phyloP scores from a whole-genome alignment of 176 grass and related monocot species.

The Areca catechu region DNA sequence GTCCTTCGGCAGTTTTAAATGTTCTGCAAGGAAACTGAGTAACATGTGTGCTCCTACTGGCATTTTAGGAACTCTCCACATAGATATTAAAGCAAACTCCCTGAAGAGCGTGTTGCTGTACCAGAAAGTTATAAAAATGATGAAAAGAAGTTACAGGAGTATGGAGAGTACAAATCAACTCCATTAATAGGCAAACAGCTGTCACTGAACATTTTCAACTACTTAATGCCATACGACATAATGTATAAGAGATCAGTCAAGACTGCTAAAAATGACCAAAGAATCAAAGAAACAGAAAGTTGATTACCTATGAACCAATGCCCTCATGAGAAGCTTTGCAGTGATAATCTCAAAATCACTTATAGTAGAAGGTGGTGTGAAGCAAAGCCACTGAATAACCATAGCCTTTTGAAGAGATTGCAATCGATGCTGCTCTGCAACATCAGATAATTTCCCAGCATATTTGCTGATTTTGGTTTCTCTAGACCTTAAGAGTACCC shows the following conservation, averaged over 20 bases:
- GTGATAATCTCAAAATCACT: conserved; percentile 51
- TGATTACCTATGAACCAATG: conserved; percentile 81
- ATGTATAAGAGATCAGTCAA: too few relatives aligned
- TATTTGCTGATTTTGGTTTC: conserved; percentile 53
- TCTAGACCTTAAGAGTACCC: conserved; percentile 81
- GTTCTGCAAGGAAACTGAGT: conserved; percentile 89
- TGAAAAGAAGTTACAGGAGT: conserved; percentile 11
- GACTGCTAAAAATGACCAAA: too few relatives aligned
- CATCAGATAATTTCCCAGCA: conserved; percentile 51
- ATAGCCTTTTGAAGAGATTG: conserved; percentile 94
- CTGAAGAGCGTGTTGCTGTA: conserved; percentile 87
- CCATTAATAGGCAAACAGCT: too few relatives aligned
- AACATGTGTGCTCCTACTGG: conserved; percentile 87
- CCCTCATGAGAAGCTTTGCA: conserved; percentile 80
- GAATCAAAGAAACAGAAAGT: not conserved
- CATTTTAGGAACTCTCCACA: conserved; percentile 80
- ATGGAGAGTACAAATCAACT: too few relatives aligned
- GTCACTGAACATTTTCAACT: not conserved
- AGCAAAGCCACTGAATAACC: conserved; percentile 95
- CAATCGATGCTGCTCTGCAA: conserved; percentile 60
- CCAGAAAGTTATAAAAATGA: conserved; percentile 22
- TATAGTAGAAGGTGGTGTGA: conserved; percentile 79
- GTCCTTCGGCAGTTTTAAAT: conserved; percentile 76
- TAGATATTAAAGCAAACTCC: conserved; percentile 90
- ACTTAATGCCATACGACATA: not conserved